phyloP scores from a whole-genome alignment of 1,139 yeast species.

The Saccharomycopsis crataegensis region DNA sequence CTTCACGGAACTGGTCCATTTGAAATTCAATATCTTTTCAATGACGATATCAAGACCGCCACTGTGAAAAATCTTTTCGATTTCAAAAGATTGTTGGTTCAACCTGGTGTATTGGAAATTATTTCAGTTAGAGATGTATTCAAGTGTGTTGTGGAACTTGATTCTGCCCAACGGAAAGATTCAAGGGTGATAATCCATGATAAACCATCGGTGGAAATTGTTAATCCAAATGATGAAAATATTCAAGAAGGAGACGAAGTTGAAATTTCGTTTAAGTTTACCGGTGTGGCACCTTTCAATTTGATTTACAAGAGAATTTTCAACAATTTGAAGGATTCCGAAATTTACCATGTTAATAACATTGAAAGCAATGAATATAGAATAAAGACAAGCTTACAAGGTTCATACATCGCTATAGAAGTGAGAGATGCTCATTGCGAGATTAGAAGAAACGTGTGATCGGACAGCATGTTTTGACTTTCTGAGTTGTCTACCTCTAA shows the following conservation, averaged over 20 bases:
- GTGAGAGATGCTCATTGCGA: constrained; percentile 76
- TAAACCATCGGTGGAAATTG: constrained; percentile 82
- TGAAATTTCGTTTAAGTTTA: constrained; percentile 58
- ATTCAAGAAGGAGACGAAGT: constrained; percentile 88
- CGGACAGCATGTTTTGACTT: not conserved
- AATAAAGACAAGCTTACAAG: constrained; percentile 76
- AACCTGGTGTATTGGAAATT: constrained; percentile 69
- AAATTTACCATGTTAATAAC: constrained; percentile 19
- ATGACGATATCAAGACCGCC: constrained; percentile 53
- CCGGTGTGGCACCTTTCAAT: constrained; percentile 66
- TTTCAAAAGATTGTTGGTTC: constrained; percentile 69
- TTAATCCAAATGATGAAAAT: constrained; percentile 64
- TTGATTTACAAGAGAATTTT: constrained; percentile 40
- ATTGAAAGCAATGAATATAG: constrained; percentile 44
- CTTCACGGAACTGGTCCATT: constrained; percentile 79
- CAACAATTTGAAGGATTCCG: constrained; percentile 25
- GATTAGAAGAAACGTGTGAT: constrained; percentile 31
- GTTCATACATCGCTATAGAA: constrained; percentile 88
- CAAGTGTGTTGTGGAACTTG: constrained; percentile 60
- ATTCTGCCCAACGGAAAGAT: constrained; percentile 32
- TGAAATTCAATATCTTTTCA: constrained; percentile 64
- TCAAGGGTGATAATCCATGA: constrained; percentile 58
- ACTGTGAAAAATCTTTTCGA: constrained; percentile 42
- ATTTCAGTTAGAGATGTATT: constrained; percentile 68
- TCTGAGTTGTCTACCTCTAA: not conserved